phyloP scores from a whole-genome alignment of 345 rosid species.

The Moricandia arvensis region DNA sequence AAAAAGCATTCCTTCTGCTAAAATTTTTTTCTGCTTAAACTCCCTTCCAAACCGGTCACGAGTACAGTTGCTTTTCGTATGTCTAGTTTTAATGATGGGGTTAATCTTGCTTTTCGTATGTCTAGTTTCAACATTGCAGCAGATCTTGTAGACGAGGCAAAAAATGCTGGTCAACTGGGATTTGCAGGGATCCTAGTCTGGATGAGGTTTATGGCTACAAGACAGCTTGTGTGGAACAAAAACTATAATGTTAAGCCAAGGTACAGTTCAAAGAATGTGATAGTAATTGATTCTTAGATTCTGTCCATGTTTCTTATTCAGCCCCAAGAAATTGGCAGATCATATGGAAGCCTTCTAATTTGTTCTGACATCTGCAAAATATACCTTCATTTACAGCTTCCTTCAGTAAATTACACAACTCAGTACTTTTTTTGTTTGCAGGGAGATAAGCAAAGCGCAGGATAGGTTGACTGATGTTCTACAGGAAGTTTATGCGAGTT shows the following conservation, averaged over 20 bases:
- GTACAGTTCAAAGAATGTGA: slow-evolving; percentile 42
- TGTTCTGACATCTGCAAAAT: slow-evolving; percentile 12
- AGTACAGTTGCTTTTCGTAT: not conserved
- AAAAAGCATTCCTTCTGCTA: slow-evolving; percentile 2
- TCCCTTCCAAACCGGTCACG: too few species aligned
- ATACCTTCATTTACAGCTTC: not conserved
- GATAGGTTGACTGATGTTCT: slow-evolving; percentile 87
- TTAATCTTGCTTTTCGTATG: not conserved
- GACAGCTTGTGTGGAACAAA: slow-evolving; percentile 99
- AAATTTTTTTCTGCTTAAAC: not conserved
- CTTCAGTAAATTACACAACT: slow-evolving; percentile 8
- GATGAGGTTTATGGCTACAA: slow-evolving; percentile 99
- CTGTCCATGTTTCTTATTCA: not conserved
- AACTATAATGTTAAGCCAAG: slow-evolving; percentile 99
- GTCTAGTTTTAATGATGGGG: slow-evolving; percentile 49
- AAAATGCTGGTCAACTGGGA: slow-evolving; percentile 73
- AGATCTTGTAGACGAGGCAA: slow-evolving; percentile 78
- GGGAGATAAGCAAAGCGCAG: slow-evolving; percentile 97
- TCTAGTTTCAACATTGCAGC: slow-evolving; percentile 92
- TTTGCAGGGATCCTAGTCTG: slow-evolving; percentile 92
- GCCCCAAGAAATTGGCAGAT: slow-evolving; percentile 5
- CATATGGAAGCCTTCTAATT: not conserved
- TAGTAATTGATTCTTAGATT: not conserved
- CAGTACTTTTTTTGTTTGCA: slow-evolving; percentile 40
- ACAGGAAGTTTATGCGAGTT: slow-evolving; percentile 55